A percentile compares a stretch with the other conserved stretches of the same genome.
Evolutionary conservation across 169 alveolate species (phyloP).

Genomic region (Plasmodium cynomolgi): DNA sequence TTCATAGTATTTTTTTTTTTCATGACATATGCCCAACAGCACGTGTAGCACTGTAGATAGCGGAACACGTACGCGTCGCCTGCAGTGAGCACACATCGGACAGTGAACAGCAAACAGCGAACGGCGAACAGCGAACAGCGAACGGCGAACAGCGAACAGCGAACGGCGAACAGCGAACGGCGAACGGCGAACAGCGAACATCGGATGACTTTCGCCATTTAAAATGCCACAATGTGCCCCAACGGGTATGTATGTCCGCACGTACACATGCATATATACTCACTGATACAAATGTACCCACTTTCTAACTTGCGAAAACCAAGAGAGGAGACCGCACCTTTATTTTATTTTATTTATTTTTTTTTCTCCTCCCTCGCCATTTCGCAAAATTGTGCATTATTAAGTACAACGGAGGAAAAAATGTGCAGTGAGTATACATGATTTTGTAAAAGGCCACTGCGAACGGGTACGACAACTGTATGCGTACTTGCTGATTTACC

Average conservation of each 20-base stretch:
- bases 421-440: neutral
- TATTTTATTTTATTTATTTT: neutral
- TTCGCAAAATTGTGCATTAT: neutral
- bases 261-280: neutral
- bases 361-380: neutral
- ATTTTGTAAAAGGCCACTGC: neutral
- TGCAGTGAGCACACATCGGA: neutral
- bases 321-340: neutral
- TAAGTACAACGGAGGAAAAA: neutral
- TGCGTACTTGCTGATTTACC: neutral
- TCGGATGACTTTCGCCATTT: neutral
- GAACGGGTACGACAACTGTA: neutral
- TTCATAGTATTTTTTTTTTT: neutral
- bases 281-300: neutral
- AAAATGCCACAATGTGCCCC: neutral
- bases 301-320: neutral
- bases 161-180: neutral
- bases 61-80: neutral
- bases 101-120: neutral
- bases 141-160: neutral
- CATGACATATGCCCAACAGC: neutral
- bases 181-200: neutral
- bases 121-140: neutral
- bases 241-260: neutral
- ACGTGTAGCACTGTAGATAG: neutral